Base-by-base conservation (phyloP, 169 alveolate species). In the Plasmodium knowlesi region DNA sequence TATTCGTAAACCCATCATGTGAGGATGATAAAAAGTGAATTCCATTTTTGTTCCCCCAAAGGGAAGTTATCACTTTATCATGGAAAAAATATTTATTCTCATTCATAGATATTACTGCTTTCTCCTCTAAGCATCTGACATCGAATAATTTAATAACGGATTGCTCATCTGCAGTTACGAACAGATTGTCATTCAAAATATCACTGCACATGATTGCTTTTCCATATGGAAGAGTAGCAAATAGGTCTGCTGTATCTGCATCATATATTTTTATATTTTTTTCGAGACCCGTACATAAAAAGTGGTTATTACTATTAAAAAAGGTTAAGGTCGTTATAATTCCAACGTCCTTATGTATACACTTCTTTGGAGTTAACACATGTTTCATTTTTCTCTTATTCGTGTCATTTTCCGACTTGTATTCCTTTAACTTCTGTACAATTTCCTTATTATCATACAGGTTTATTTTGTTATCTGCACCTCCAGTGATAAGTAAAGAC, bases 381-480 rank as follows among this genome's bases (percentile, higher is more conserved):
- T 78, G 61, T 57, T 89, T 89, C 14, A 43, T 54, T 79, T 89
- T 89, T 89, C 89, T 41, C 72, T 89, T 89, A 54, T 61, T 79
- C 28, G 30, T 89, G 53, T 43, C 57, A 50, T 37, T n/a, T 85
- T 41, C 79, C 41, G 30, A 78, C 39, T 57, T 79, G 43, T 12
- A 41, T 10, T 79, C 54, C 81, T 61, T 61, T 76, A 89, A 79
- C 43, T 74, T 46, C 10, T 85, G 41, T 50, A 85, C 57, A 61
- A 89, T 79, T 78, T 89, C 14, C 12, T 78, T 72, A 89, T 89
- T 89, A 39, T 89, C 94, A 78, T 79, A 89, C 72, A 89, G 81
- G 43, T 89, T 89, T 79, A 89, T 80, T 89, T 89, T 89, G n/a
- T 89, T 89, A 89, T 89, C 94, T 61, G 57, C 37, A 41, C 94